Evolutionary conservation across 169 alveolate genomes (phyloP).

Genomic region (Cyclospora cayetanensis): DNA sequence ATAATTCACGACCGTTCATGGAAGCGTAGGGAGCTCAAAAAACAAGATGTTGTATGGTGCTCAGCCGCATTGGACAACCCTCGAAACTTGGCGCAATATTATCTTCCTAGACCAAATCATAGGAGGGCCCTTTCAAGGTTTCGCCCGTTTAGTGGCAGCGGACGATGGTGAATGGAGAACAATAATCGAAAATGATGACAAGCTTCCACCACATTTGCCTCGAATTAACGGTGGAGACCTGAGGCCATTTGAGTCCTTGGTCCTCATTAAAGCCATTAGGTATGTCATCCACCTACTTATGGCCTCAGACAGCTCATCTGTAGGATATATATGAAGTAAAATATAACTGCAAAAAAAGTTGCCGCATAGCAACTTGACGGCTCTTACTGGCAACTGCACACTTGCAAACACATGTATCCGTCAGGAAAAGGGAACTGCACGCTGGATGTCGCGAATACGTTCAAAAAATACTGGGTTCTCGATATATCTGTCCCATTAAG

Average conservation of each 20-base stretch:
- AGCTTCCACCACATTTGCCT: slow-evolving; percentile 2
- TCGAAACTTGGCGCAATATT: slow-evolving; percentile 8
- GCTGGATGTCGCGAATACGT: slow-evolving; percentile 72
- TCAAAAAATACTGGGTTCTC: slow-evolving; percentile 81
- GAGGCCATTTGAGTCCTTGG: slow-evolving; percentile 28
- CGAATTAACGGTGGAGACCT: slow-evolving; percentile 9
- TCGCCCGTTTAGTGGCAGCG: slow-evolving; percentile 25
- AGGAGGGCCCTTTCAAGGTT: slow-evolving; percentile 40
- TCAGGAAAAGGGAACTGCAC: slow-evolving; percentile 53
- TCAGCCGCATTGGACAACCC: slow-evolving; percentile 55
- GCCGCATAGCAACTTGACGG: not conserved
- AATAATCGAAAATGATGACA: not conserved
- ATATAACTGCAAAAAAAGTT: not conserved
- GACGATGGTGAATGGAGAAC: slow-evolving; percentile 40
- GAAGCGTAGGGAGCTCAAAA: no score
- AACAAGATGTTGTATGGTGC: not conserved
- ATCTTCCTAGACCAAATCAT: not conserved
- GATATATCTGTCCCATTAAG: slow-evolving; percentile 91
- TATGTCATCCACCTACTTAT: not conserved
- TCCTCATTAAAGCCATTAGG: slow-evolving; percentile 39
- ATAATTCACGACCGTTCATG: no score
- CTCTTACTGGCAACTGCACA: not conserved
- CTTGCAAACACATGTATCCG: not conserved
- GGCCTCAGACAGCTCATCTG: not conserved
- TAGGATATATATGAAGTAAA: not conserved